Percentiles rank a stretch among this genome's conserved stretches.
Conservation (phyloP, 139 green algal genomes). For the Microglena sp. region DNA sequence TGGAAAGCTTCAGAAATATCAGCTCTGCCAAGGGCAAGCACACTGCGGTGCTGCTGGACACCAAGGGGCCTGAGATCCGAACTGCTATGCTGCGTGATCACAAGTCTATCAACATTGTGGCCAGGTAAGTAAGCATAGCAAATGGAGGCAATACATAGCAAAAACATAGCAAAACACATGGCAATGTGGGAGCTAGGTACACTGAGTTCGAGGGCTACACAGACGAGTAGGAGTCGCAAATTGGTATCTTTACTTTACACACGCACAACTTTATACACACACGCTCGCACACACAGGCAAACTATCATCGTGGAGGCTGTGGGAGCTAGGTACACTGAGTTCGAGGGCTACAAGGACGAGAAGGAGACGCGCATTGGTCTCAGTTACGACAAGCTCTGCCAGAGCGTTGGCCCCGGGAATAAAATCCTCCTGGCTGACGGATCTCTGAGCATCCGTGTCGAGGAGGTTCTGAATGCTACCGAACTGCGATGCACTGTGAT, state of each 20-base stretch:
- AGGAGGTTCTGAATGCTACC: conserved; percentile 26
- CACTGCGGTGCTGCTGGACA: conserved; percentile 42
- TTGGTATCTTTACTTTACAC: conserved; percentile 25
- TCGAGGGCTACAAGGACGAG: conserved; percentile 33
- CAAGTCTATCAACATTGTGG: conserved; percentile 36
- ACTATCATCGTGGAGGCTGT: conserved; percentile 44
- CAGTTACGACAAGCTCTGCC: conserved; percentile 50
- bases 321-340: conserved; percentile 38
- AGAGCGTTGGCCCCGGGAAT: conserved; percentile 32
- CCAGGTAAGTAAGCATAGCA: too few relatives aligned
- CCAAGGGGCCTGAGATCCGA: conserved; percentile 54
- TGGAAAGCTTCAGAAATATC: conserved; percentile 48
- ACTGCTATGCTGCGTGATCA: conserved; percentile 42
- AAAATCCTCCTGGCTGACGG: conserved; percentile 54
- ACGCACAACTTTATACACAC: too few relatives aligned
- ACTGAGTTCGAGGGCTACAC: conserved; percentile 34
- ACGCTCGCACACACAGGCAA: too few relatives aligned
- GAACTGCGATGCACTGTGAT: conserved; percentile 29
- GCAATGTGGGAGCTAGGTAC: conserved; percentile 44
- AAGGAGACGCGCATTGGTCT: conserved; percentile 45
- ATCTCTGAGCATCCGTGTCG: conserved; percentile 36
- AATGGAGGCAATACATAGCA: too few relatives aligned
- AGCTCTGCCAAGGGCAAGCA: conserved; percentile 20
- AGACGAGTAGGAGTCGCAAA: conserved; percentile 34
- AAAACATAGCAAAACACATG: too few relatives aligned